These are phyloP conservation scores for Russula sp. DNA, from an alignment of 768 basidiomycete genomes.

Conservation along the genomic window DNA sequence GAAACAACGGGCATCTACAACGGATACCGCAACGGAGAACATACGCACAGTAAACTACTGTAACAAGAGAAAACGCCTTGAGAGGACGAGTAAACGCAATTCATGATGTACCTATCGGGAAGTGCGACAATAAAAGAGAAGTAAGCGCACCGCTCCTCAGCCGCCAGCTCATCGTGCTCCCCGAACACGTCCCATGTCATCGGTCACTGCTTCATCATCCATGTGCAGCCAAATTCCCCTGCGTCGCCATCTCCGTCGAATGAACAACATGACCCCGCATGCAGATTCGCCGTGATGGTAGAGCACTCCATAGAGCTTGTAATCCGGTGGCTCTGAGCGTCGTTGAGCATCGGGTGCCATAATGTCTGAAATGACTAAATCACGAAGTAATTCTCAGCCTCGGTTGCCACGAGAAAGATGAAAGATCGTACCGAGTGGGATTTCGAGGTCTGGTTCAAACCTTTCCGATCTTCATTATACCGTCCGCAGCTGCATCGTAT, in stretches of 20 bases:
- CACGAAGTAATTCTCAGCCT: not conserved
- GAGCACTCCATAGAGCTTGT: constrained; percentile 82
- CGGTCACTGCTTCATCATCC: no score
- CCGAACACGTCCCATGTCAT: no score
- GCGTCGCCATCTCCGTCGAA: constrained; percentile 51
- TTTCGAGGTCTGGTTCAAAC: constrained; percentile 73
- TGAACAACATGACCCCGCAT: constrained; percentile 84
- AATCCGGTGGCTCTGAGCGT: constrained; percentile 53
- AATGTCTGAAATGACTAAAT: not conserved
- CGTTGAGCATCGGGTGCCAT: constrained; percentile 38
- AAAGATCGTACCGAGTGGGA: constrained; percentile 56
- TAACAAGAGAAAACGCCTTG: no score
- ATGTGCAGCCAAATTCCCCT: no score
- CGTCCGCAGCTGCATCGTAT: constrained; percentile 71
- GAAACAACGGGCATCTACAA: no score
- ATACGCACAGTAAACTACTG: no score
- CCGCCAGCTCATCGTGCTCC: no score
- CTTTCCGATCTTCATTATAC: constrained; percentile 85
- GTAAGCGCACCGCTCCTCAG: no score
- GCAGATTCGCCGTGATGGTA: constrained; percentile 94
- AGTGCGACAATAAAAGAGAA: no score
- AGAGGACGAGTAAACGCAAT: no score
- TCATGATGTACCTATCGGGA: no score
- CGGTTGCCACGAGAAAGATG: not conserved
- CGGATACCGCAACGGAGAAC: no score